phyloP scores from a whole-genome alignment of 768 basidiomycete species.

The Pleurotus giganteus region DNA sequence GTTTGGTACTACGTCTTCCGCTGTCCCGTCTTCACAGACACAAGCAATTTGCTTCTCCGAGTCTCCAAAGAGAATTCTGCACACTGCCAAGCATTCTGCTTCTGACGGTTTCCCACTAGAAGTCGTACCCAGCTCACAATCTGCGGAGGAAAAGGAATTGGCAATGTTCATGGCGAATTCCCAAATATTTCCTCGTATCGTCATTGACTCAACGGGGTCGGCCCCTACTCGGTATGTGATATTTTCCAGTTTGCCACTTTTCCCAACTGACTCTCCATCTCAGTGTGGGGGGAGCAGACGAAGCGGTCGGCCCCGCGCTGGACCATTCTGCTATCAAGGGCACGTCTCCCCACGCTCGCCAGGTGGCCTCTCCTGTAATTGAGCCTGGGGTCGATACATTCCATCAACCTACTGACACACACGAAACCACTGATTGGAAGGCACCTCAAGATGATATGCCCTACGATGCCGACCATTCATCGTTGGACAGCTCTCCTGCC shows the following conservation, averaged over 20 bases:
- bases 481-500: neutral
- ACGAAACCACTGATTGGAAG: too few species aligned
- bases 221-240: neutral
- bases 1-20: neutral
- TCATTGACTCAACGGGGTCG: neutral
- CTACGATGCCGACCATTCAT: conserved; percentile 9
- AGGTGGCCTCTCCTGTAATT: too few species aligned
- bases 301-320: too few species aligned
- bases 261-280: too few species aligned
- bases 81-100: conserved; percentile 9
- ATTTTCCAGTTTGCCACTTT: too few species aligned
- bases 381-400: too few species aligned
- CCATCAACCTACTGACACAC: too few species aligned
- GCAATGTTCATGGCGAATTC: conserved; percentile 12
- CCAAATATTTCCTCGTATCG: conserved; percentile 10
- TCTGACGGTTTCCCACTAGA: conserved; percentile 18
- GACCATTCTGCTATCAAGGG: too few species aligned
- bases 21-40: conserved; percentile 6
- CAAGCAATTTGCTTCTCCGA: conserved; percentile 13
- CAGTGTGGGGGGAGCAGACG: too few species aligned
- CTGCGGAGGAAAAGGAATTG: conserved; percentile 38
- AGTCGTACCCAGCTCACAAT: conserved; percentile 45
- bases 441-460: too few species aligned
- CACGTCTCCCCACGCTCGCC: too few species aligned
- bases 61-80: conserved; percentile 14